Percentiles rank a stretch among this genome's conserved stretches.
Conservation (phyloP, 2,329 filamentous ascomycete genomes). For the Colletotrichum sp. region DNA sequence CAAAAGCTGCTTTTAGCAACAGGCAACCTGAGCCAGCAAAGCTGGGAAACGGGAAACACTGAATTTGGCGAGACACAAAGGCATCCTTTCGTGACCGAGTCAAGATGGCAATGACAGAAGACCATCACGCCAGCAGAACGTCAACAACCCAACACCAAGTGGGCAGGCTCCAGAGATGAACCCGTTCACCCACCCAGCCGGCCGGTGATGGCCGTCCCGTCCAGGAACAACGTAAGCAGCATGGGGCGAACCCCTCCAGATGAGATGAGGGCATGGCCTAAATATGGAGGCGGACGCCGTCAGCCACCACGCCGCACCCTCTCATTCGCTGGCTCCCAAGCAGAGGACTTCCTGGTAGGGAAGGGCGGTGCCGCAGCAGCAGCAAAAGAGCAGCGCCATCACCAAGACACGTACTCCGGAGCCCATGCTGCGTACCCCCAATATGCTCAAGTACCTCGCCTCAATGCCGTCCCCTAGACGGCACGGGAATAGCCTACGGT, state of each 20-base stretch:
- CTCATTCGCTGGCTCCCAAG: neutral
- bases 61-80: neutral
- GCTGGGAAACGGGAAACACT: neutral
- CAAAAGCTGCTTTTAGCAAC: neutral
- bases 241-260: neutral
- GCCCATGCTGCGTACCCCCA: neutral
- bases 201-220: neutral
- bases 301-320: slow-evolving; percentile 9
- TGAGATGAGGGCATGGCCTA: slow-evolving; percentile 1
- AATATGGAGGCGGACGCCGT: slow-evolving; percentile 15
- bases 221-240: slow-evolving; percentile 1
- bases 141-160: neutral
- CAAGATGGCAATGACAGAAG: neutral
- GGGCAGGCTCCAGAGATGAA: neutral
- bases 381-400: neutral
- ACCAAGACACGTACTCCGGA: neutral
- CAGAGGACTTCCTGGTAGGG: neutral
- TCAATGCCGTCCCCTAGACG: neutral
- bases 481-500: neutral
- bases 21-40: neutral
- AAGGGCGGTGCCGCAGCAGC: neutral
- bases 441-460: neutral
- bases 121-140: neutral
- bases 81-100: neutral
- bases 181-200: neutral